A percentile compares a stretch with the other conserved stretches of the same genome.
These are phyloP conservation scores for Trichoderma orchidacearum DNA, from an alignment of 495 filamentous ascomycete species.

Conservation along the genomic window DNA sequence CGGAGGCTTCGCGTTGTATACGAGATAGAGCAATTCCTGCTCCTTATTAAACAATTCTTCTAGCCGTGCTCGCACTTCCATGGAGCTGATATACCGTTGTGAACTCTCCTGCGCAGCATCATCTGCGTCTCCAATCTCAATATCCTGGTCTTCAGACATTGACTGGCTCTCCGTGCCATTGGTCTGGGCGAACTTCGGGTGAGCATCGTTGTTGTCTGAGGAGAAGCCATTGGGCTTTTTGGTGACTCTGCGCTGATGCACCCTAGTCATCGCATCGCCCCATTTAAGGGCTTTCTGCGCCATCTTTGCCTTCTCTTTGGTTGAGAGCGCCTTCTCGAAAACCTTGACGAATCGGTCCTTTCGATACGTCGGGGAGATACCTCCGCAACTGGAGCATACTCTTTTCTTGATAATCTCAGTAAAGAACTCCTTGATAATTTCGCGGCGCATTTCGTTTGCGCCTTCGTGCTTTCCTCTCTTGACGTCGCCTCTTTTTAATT, in stretches of 20 bases:
- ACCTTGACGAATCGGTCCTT: conserved; percentile 86
- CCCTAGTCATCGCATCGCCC: conserved; percentile 39
- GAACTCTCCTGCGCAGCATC: conserved; percentile 18
- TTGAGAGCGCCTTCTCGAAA: conserved; percentile 64
- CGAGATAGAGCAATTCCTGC: conserved; percentile 58
- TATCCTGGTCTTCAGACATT: conserved; percentile 31
- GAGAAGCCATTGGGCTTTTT: conserved; percentile 13
- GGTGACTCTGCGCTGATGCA: conserved; percentile 15
- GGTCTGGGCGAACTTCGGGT: conserved; percentile 18
- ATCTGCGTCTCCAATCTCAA: conserved; percentile 28
- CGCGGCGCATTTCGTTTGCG: conserved; percentile 58
- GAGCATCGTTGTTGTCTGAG: conserved; percentile 58
- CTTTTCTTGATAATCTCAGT: conserved; percentile 46
- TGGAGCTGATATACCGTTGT: conserved; percentile 58
- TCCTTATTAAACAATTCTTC: conserved; percentile 77
- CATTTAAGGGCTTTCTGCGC: conserved; percentile 51
- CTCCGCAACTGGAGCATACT: conserved; percentile 60
- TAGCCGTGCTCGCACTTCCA: conserved; percentile 64
- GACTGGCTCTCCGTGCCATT: conserved; percentile 25
- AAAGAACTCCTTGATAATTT: conserved; percentile 68
- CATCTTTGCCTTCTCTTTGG: conserved; percentile 64
- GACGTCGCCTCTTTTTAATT: conserved; percentile 36
- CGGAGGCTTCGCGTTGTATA: conserved; percentile 64
- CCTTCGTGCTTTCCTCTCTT: conserved; percentile 64
- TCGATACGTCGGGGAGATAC: conserved; percentile 62